Evolutionary conservation across 495 filamentous ascomycete species (phyloP), one percentile per base, ranked within the genome.

Genomic region (Talaromyces thailandensis): DNA sequence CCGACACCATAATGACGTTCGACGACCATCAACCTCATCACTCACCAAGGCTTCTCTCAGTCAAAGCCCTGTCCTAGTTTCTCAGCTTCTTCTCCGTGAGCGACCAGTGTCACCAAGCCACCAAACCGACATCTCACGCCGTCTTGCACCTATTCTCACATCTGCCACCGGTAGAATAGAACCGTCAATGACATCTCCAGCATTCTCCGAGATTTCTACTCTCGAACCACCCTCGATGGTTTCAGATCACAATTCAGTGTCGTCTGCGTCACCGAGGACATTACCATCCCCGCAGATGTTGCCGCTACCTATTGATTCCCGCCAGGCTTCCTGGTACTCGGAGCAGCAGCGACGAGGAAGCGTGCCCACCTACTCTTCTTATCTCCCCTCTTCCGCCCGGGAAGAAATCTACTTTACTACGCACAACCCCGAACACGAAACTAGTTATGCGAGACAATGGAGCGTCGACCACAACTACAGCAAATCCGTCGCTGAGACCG

Each of bases 161-260:
- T 48, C 43, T 3, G 9, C 43, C 18, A 48, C n/a, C 6, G 69
- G 76, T 58, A 72, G 72, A 35, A 76, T 82, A 37, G 86, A 88
- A 61, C 79, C 82, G 3, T 82, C 87, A 25, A 80, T 91, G 68
- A 87, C 86, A 12, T 92, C 90, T 16, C 88, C 89, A n/a, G 78
- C 81, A 25, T 81, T 77, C 64, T 84, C 82, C 2, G 81, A 85
- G 25, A 74, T 71, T n/a, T 86, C 88, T 55, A 87, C 82, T 3
- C 70, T 81, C 21, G 84, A 87, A n/a, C 84, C 87, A 1, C 88
- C 88, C 26, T 90, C 87, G 3, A 80, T 91, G 65, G 77, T 90
- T 28, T 91, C 88, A 2, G 88, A 91, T 68, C 81, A 79, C 62
- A 82, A 85, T 66, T 89, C 86, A 1, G 76, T 81, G n/a, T 84